Evolutionary conservation across 2,329 filamentous ascomycete genomes (phyloP).

Genomic region (Aspergillus sp.): DNA sequence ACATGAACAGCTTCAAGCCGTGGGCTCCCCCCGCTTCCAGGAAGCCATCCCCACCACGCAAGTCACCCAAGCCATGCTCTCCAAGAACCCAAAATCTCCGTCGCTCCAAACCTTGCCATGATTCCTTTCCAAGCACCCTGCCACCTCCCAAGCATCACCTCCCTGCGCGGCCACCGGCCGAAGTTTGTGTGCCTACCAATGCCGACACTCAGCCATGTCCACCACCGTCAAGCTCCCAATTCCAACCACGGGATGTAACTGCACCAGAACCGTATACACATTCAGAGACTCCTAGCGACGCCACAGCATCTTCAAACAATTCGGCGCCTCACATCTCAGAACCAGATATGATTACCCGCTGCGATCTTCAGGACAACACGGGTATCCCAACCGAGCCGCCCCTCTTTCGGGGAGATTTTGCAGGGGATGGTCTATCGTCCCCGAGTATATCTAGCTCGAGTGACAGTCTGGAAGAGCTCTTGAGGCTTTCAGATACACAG

Average conservation of each 20-base stretch:
- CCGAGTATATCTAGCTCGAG: conserved; percentile 1
- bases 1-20: conserved; percentile 11
- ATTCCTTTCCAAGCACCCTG: conserved; percentile 12
- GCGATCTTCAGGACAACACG: conserved; percentile 8
- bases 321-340: conserved; percentile 2
- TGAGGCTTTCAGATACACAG: conserved; percentile 9
- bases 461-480: conserved; percentile 7
- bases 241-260: conserved; percentile 7
- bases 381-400: conserved; percentile 8
- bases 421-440: conserved; percentile 8
- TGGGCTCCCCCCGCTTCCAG: conserved; percentile 6
- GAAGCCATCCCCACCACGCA: conserved; percentile 2
- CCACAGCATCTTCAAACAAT: conserved; percentile 7
- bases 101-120: conserved; percentile 7
- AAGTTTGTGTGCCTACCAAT: conserved; percentile 14
- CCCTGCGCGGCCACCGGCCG: conserved; percentile 11
- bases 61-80: conserved; percentile 1
- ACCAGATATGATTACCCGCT: conserved; percentile 4
- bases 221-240: background rate
- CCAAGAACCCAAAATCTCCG: conserved; percentile 3
- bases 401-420: conserved; percentile 11
- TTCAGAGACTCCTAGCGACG: conserved; percentile 1
- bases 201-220: conserved; percentile 6
- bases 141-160: conserved; percentile 12
- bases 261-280: conserved; percentile 4